Evolutionary conservation across 2,329 filamentous ascomycete species (phyloP), one percentile per base, ranked within the genome.

Genomic region (Fusarium sublunatum): DNA sequence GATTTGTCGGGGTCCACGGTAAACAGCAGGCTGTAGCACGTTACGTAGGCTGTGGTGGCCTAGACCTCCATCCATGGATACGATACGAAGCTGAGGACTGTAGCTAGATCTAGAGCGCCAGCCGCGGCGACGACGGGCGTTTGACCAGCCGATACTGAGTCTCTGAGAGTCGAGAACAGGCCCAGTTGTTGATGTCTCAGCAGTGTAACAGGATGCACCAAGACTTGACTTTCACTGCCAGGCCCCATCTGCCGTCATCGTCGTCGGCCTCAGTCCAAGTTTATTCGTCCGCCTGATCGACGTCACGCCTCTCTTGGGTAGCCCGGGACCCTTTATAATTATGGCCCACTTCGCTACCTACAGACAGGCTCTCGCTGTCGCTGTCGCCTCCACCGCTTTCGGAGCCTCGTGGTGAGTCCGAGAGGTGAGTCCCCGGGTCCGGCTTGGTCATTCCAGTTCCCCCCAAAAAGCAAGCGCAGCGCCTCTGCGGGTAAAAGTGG

Each of bases 401-500:
- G 69, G 69, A 71, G 69, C 69, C 69, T 71, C 67, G 67, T 53
- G 56, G 60, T 45, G 36, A 34, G 10, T 7, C 36, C 6, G 19
- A 24, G 6, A 13, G 31, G 31, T 32, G 31, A 32, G 10, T 10
- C 36, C 36, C 36, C 50, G 48, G 53, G 58, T 48, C 58, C 59
- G 55, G 62, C 53, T 53, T 58, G 59, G 59, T 45, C 65, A 69
- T 66, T 70, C 60, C 66, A 69, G 52, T 64, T 53, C 44, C 49
- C 45, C 47, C 32, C 19, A 19, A 19, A 58, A 61, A 60, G 28
- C 25, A 39, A 63, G 58, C 57, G 61, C 48, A 63, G 58, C 57
- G 61, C 48, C 61, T 67, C 54, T 42, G 50, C 68, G 68, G 68
- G 68, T 70, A 70, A 70, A 70, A 70, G 68, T 70, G 68, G 68